Evolutionary conservation across 1,284 basidiomycete species (phyloP).

Genomic region (Ganoderma leucocontextum): DNA sequence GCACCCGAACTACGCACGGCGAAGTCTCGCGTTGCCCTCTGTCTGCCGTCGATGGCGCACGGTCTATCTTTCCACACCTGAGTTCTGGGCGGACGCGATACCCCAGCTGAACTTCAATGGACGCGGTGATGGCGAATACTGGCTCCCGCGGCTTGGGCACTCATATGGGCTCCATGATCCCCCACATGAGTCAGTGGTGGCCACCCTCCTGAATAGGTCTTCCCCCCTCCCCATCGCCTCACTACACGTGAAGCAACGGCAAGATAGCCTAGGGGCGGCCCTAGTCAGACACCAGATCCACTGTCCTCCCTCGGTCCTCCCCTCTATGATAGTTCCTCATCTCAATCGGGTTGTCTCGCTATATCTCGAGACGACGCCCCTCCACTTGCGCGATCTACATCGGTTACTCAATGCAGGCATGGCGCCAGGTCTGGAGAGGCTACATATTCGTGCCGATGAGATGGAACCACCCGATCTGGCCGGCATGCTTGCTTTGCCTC

Average conservation of each 20-base stretch:
- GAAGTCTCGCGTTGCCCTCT: neutral
- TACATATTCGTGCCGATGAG: neutral
- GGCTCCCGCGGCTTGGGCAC: no score
- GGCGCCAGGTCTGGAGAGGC: neutral
- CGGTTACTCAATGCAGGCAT: neutral
- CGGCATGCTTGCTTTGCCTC: neutral
- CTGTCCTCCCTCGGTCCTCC: neutral
- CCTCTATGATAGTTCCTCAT: neutral
- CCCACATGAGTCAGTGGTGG: neutral
- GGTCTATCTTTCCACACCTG: neutral
- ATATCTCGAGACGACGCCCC: neutral
- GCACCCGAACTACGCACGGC: no score
- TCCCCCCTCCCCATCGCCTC: no score
- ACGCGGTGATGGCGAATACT: neutral
- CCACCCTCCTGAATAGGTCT: neutral
- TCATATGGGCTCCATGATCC: no score
- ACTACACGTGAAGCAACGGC: no score
- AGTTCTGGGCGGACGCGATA: slow-evolving; percentile 2
- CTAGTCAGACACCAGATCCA: neutral
- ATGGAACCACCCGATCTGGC: neutral
- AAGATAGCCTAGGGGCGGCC: no score
- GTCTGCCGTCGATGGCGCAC: slow-evolving; percentile 3
- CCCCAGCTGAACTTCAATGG: neutral
- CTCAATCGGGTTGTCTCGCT: neutral
- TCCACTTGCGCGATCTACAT: neutral